Percentiles rank a stretch among this genome's conserved stretches.
Evolutionary conservation across 192 early-diverging fungal genomes (phyloP).

Genomic region (Piromyces sp.): DNA sequence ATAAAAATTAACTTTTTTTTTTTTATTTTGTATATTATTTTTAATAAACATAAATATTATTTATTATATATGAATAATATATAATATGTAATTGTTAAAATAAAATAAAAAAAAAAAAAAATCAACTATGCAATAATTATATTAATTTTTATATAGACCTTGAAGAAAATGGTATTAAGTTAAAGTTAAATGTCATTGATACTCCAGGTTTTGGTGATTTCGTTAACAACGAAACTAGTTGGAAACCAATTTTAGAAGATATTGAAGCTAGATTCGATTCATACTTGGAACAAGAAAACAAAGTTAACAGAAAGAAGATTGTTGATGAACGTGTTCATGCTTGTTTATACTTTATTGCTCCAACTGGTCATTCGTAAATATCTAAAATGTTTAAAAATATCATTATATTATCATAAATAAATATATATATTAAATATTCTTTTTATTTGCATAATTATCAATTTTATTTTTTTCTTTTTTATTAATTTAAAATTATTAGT

Average conservation of each 20-base stretch:
- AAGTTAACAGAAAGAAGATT: slow-evolving; percentile 73
- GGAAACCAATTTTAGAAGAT: slow-evolving; percentile 93
- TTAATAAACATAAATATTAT: no score
- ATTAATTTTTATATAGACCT: no score
- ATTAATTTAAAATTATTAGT: slow-evolving; percentile 16
- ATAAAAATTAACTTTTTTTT: no score
- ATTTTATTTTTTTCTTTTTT: no score
- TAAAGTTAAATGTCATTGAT: slow-evolving; percentile 90
- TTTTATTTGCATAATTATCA: no score
- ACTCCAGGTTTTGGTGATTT: slow-evolving; percentile 97
- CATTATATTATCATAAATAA: no score
- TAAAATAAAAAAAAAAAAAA: no score
- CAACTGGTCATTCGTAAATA: slow-evolving; percentile 78
- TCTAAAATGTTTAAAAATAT: neutral
- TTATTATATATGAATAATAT: no score
- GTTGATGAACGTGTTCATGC: slow-evolving; percentile 88
- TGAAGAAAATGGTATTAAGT: slow-evolving; percentile 85
- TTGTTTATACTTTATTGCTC: slow-evolving; percentile 90
- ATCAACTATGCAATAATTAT: no score
- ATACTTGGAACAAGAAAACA: slow-evolving; percentile 84
- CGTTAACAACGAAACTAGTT: slow-evolving; percentile 93
- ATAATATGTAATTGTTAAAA: no score
- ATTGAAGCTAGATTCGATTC: slow-evolving; percentile 95
- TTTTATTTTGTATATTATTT: no score
- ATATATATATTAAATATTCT: no score